Evolutionary conservation across 257 asterid genomes (phyloP).

Genomic region (Primulina huaijiensis): DNA sequence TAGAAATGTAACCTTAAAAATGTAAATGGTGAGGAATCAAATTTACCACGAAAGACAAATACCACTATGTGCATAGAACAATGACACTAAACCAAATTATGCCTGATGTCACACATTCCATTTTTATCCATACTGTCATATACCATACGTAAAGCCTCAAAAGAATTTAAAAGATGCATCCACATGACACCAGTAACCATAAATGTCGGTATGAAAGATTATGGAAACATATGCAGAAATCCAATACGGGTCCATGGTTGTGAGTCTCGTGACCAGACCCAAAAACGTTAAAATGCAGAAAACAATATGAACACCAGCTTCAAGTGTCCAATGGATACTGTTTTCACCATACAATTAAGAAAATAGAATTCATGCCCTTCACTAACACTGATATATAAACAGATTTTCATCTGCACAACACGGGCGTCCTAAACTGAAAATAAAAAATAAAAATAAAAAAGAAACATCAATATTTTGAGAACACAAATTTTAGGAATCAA

Average conservation of each 20-base stretch:
- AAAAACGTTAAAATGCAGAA: conserved; percentile 6
- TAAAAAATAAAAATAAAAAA: no score
- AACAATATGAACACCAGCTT: conserved; percentile 5
- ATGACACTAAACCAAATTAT: conserved; percentile 8
- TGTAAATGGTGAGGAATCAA: conserved; percentile 22
- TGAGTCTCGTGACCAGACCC: neutral
- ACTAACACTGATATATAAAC: no score
- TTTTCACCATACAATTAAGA: neutral
- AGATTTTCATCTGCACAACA: no score
- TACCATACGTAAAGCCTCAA: conserved; percentile 20
- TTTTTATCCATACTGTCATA: neutral
- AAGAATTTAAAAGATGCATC: conserved; percentile 10
- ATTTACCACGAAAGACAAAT: conserved; percentile 9
- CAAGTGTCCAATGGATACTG: conserved; percentile 1
- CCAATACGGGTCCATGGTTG: conserved; percentile 7
- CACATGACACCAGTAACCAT: conserved; percentile 15
- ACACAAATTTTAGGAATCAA: no score
- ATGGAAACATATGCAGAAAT: conserved; percentile 18
- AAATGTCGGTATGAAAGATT: conserved; percentile 4
- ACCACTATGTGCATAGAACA: conserved; percentile 3
- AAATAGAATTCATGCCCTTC: neutral
- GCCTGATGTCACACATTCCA: neutral
- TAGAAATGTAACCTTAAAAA: conserved; percentile 73
- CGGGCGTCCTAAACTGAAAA: no score
- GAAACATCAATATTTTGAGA: no score